phyloP scores from a whole-genome alignment of 371 early-diverging fungal species.

The Dinochytrium kinnereticum region DNA sequence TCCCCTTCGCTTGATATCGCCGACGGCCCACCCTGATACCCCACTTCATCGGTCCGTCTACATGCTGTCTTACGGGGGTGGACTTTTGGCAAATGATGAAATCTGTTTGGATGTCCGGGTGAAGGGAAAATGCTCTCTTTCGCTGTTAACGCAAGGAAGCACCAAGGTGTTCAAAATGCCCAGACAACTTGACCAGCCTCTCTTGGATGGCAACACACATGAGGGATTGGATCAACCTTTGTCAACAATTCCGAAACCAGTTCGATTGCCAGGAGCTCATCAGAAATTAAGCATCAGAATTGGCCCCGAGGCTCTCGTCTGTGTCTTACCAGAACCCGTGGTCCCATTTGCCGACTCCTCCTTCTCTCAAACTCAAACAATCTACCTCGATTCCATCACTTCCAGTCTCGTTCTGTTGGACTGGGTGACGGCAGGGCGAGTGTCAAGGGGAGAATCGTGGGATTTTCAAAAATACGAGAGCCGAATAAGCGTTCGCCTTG shows the following conservation, averaged over 20 bases:
- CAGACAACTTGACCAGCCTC: not conserved
- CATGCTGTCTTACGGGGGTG: slow-evolving; percentile 78
- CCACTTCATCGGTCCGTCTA: slow-evolving; percentile 45
- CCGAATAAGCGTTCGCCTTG: slow-evolving; percentile 61
- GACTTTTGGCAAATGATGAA: slow-evolving; percentile 74
- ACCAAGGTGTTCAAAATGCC: slow-evolving; percentile 69
- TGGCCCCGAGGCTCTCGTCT: slow-evolving; percentile 49
- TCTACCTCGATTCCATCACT: slow-evolving; percentile 51
- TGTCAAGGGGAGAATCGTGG: slow-evolving; percentile 76
- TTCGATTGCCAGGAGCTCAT: slow-evolving; percentile 5
- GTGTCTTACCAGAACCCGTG: slow-evolving; percentile 77
- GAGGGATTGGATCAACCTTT: too few relatives aligned
- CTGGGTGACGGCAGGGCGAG: slow-evolving; percentile 82
- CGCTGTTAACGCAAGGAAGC: slow-evolving; percentile 77
- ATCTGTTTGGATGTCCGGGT: slow-evolving; percentile 59
- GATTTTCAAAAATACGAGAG: slow-evolving; percentile 69
- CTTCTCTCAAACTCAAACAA: slow-evolving; percentile 67
- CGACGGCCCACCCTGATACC: slow-evolving; percentile 17
- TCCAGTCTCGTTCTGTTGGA: slow-evolving; percentile 72
- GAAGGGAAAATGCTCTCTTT: slow-evolving; percentile 55
- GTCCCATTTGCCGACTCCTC: slow-evolving; percentile 70
- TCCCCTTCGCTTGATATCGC: slow-evolving; percentile 44
- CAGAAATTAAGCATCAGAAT: slow-evolving; percentile 57
- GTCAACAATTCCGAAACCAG: not conserved
- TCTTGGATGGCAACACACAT: not conserved